Evolutionary conservation across 2,329 filamentous ascomycete species (phyloP).

Genomic region (Trichoderma afroharzianum): DNA sequence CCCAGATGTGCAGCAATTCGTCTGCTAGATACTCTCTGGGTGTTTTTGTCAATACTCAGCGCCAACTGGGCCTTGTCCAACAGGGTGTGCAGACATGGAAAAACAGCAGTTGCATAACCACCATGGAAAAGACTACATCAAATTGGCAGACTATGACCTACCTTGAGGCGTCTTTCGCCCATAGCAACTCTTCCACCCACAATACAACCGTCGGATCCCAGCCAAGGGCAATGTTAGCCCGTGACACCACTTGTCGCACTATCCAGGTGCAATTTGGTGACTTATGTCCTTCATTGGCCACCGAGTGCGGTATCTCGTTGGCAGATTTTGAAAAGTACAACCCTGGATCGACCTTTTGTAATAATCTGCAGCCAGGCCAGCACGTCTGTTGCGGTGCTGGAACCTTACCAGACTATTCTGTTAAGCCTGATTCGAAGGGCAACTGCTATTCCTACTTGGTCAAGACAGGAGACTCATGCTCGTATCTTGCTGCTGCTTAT

Average conservation of each 20-base stretch:
- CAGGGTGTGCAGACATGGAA: neutral
- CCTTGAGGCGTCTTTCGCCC: neutral
- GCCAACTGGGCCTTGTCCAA: neutral
- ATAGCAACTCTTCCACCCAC: neutral
- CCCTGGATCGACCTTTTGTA: conserved; percentile 2
- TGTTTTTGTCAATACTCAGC: neutral
- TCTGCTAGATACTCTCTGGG: neutral
- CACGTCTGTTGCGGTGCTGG: neutral
- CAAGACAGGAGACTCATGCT: neutral
- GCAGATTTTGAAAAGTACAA: conserved; percentile 28
- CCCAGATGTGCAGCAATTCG: neutral
- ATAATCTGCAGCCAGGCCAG: neutral
- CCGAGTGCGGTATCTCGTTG: conserved; percentile 24
- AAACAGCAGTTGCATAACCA: neutral
- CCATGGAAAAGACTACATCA: neutral
- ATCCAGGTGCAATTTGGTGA: conserved; percentile 20
- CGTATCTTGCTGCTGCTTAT: neutral
- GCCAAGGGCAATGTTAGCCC: no score
- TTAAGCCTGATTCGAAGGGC: neutral
- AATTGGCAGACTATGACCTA: neutral
- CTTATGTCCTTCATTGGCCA: conserved; percentile 24
- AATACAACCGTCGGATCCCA: neutral
- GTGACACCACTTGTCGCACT: neutral
- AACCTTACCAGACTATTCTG: neutral
- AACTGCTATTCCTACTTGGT: neutral